Evolutionary conservation across 768 basidiomycete genomes (phyloP), one percentile per base, ranked within the genome.

Genomic region (Rhodotorula babjevae): DNA sequence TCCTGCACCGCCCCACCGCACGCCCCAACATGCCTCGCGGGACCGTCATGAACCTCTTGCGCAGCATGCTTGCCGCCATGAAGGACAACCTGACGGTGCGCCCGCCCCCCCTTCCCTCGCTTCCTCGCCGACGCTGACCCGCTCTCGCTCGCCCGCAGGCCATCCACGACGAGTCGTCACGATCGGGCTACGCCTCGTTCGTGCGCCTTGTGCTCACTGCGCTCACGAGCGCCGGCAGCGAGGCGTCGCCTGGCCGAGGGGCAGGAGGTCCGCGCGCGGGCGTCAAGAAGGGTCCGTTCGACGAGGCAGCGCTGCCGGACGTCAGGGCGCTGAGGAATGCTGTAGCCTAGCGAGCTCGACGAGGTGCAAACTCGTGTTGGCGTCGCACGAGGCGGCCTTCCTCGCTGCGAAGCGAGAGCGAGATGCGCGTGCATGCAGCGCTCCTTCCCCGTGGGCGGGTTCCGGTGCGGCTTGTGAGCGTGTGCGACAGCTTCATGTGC

Each of bases 11-110:
- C 19, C 19, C 29, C 18, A 27, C 65, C 7, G 11, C n/a, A 44
- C 44, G 6, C 1, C 46, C 42, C 7, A 59, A 64, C 21, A 1
- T 69, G 2, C 15, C 62, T 25, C 61, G 65, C 44, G 36, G 49
- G 8, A 44, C 57, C 19, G 36, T 74, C 29, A 25, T 69, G 29
- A 65, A 67, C 52, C 65, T 61, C 15, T 7, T 75, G 6, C 71
- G 71, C 15, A 53, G 59, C 12, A 31, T 73, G 42, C 60, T 75
- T n/a, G 46, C 56, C 18, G 33, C 76, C 12, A 70, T 77, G 65
- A 52, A 59, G 11, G 66, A 69, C 56, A 69, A 68, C 33, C 57
- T 77, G 27, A 31, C 44, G 27, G 76, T 77, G 27, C 36, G 76
- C 36, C 9, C 36, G 36, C 36, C 5, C 36, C 9, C 9, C 36